Percentiles rank a stretch among this genome's conserved stretches.
phyloP scores from a whole-genome alignment of 2,329 filamentous ascomycete genomes.

The Aspergillus aculeatus region DNA sequence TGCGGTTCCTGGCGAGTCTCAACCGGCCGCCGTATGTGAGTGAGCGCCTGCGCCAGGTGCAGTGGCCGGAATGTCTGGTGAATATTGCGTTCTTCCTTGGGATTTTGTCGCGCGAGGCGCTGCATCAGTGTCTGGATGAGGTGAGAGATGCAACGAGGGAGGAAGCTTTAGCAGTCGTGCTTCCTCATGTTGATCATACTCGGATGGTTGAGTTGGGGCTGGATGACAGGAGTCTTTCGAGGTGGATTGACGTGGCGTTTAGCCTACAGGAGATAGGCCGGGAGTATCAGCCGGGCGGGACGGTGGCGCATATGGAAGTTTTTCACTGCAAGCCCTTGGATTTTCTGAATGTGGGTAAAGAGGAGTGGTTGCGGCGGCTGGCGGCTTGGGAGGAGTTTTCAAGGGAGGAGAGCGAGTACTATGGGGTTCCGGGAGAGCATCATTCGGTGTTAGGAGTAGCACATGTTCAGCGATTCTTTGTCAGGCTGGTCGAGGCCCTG shows the following conservation, averaged over 20 bases:
- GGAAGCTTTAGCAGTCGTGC: slow-evolving; percentile 12
- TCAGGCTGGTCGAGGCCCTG: no score
- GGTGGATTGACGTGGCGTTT: slow-evolving; percentile 37
- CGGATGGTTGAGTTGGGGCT: slow-evolving; percentile 20
- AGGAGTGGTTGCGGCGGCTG: slow-evolving; percentile 2
- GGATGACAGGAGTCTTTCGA: slow-evolving; percentile 24
- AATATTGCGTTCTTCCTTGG: slow-evolving; percentile 45
- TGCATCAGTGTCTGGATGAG: slow-evolving; percentile 5
- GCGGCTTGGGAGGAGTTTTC: background rate
- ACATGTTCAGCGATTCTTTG: no score
- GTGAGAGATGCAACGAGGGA: slow-evolving; percentile 20
- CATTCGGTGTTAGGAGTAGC: no score
- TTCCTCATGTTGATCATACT: slow-evolving; percentile 2
- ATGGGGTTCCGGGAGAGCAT: background rate
- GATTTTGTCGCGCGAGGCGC: slow-evolving; percentile 27
- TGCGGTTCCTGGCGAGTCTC: slow-evolving; percentile 47
- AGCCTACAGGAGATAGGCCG: slow-evolving; percentile 38
- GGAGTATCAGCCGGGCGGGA: slow-evolving; percentile 47
- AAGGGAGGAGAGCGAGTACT: background rate
- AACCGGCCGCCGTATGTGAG: slow-evolving; percentile 54
- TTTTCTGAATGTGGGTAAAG: slow-evolving; percentile 17
- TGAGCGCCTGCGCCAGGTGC: slow-evolving; percentile 40
- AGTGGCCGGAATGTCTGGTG: slow-evolving; percentile 41
- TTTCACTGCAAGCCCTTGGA: slow-evolving; percentile 30
- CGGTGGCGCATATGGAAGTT: slow-evolving; percentile 41